Percentiles rank a stretch among this genome's conserved stretches.
phyloP scores from a whole-genome alignment of 768 basidiomycete genomes.

The Lepiota brunneoincarnata region DNA sequence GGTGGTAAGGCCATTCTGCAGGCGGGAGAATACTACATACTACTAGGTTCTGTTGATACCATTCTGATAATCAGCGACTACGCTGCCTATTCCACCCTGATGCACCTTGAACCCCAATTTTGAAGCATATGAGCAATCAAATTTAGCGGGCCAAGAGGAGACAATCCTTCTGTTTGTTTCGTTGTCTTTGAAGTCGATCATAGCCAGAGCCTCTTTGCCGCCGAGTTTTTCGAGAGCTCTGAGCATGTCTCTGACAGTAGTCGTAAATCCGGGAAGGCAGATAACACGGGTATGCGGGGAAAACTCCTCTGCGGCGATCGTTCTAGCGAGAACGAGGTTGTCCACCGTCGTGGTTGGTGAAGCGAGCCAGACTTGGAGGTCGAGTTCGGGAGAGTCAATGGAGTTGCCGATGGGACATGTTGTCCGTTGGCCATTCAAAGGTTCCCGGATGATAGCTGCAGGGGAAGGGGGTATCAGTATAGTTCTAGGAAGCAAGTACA shows the following conservation, averaged over 20 bases:
- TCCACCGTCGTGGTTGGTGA: constrained; percentile 49
- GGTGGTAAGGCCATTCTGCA: too few species aligned
- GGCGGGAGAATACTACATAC: too few species aligned
- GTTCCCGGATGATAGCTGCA: constrained; percentile 53
- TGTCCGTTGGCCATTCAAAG: constrained; percentile 47
- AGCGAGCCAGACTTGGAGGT: constrained; percentile 49
- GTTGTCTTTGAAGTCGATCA: constrained; percentile 49
- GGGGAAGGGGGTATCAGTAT: background rate
- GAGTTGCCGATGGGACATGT: constrained; percentile 53
- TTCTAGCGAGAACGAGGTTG: constrained; percentile 49
- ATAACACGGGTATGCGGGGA: constrained; percentile 46
- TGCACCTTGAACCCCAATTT: constrained; percentile 41
- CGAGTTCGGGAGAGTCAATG: constrained; percentile 38
- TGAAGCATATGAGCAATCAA: constrained; percentile 42
- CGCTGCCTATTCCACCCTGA: constrained; percentile 39
- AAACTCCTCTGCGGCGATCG: constrained; percentile 41
- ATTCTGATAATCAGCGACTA: background rate
- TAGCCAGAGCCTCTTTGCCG: constrained; percentile 41
- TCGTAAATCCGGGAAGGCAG: constrained; percentile 59
- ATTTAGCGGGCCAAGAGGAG: constrained; percentile 45
- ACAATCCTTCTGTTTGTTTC: constrained; percentile 39
- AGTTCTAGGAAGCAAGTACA: background rate
- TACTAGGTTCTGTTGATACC: too few species aligned
- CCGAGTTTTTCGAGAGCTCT: constrained; percentile 48
- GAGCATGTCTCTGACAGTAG: constrained; percentile 52